Conservation (phyloP, 371 early-diverging fungal genomes). For the Funneliformis caledonium region DNA sequence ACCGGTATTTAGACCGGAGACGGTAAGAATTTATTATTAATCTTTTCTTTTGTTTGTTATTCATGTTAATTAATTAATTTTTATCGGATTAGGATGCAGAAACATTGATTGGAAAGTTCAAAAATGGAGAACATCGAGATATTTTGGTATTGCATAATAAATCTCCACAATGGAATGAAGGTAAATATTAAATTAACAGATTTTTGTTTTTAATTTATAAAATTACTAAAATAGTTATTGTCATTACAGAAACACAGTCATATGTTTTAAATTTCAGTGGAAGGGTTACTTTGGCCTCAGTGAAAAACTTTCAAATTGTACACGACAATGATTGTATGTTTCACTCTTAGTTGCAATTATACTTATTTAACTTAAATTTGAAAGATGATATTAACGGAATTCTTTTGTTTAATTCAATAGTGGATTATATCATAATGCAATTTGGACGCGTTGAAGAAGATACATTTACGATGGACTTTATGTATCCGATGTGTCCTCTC, state of each 20-base stretch:
- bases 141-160: constrained; percentile 84
- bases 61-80: neutral
- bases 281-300: constrained; percentile 91
- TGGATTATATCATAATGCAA: constrained; percentile 95
- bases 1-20: constrained; percentile 61
- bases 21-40: constrained; percentile 46
- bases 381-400: neutral
- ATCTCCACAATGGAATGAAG: constrained; percentile 92
- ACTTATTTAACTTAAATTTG: neutral
- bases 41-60: neutral
- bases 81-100: constrained; percentile 59
- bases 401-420: constrained; percentile 46
- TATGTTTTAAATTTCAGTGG: constrained; percentile 96
- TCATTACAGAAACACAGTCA: constrained; percentile 83
- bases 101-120: constrained; percentile 66
- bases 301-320: constrained; percentile 98
- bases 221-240: neutral
- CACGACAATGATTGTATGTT: constrained; percentile 84
- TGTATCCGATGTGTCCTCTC: constrained; percentile 91
- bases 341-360: constrained; percentile 11
- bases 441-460: constrained; percentile 89
- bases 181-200: constrained; percentile 46
- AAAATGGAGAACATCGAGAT: constrained; percentile 62
- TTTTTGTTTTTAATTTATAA: constrained; percentile 10
- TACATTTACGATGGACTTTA: constrained; percentile 91